Conservation (phyloP, 2,329 filamentous ascomycete species). For the Delphinella strobiligena region DNA sequence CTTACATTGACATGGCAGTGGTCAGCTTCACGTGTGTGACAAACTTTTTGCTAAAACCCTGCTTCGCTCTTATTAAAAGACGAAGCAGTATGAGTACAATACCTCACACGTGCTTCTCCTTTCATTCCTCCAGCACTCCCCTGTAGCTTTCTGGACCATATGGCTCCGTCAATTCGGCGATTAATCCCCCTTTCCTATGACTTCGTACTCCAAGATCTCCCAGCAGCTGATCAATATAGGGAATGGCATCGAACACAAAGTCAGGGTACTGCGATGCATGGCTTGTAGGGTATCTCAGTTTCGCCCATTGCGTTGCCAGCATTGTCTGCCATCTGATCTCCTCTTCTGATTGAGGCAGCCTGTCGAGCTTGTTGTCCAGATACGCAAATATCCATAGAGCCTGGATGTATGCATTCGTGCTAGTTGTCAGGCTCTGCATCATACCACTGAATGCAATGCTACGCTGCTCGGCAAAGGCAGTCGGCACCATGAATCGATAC, state of each 20-base stretch:
- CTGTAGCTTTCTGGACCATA: constrained; percentile 50
- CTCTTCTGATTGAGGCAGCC: constrained; percentile 18
- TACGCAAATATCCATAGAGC: constrained; percentile 46
- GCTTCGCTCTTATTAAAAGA: too few relatives aligned
- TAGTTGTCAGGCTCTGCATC: constrained; percentile 24
- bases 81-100: too few relatives aligned
- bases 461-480: constrained; percentile 16
- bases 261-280: constrained; percentile 53
- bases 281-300: constrained; percentile 55
- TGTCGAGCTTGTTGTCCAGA: constrained; percentile 41
- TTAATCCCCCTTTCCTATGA: constrained; percentile 35
- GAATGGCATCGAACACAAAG: constrained; percentile 64
- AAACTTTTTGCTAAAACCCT: too few relatives aligned
- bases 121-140: constrained; percentile 43
- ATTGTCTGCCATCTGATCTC: constrained; percentile 35
- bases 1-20: too few relatives aligned
- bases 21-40: too few relatives aligned
- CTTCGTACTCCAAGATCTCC: constrained; percentile 50
- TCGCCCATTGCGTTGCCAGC: constrained; percentile 56
- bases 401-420: constrained; percentile 27
- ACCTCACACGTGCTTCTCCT: constrained; percentile 5
- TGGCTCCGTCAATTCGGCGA: constrained; percentile 41
- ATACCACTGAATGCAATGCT: constrained; percentile 31
- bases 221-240: constrained; percentile 59
- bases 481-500: constrained; percentile 33